phyloP scores from a whole-genome alignment of 2,329 filamentous ascomycete species.

The Colletotrichum musae region DNA sequence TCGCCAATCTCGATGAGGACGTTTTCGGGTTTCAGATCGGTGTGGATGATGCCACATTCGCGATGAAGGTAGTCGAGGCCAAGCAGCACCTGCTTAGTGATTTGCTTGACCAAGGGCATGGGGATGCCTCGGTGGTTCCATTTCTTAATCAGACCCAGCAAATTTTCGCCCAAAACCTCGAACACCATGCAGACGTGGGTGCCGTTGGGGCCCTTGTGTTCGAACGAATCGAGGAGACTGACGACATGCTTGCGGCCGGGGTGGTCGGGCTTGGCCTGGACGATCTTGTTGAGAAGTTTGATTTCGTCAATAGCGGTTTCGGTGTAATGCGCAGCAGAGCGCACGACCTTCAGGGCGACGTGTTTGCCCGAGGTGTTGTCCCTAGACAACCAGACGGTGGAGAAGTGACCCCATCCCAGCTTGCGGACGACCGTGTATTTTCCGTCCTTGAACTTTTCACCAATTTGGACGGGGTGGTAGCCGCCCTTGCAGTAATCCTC shows the following conservation, averaged over 20 bases:
- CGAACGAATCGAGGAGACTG: slow-evolving; percentile 95
- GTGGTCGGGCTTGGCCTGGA: slow-evolving; percentile 94
- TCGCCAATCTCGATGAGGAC: slow-evolving; percentile 99
- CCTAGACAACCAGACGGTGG: slow-evolving; percentile 89
- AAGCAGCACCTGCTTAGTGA: slow-evolving; percentile 96
- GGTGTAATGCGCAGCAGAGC: slow-evolving; percentile 97
- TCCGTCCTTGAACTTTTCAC: slow-evolving; percentile 97
- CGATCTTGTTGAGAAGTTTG: slow-evolving; percentile 96
- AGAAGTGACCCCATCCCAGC: slow-evolving; percentile 98
- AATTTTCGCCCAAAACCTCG: slow-evolving; percentile 95
- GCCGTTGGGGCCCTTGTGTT: slow-evolving; percentile 96
- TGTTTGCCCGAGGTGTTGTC: slow-evolving; percentile 93
- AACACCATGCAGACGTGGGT: slow-evolving; percentile 99
- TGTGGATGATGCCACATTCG: slow-evolving; percentile 99
- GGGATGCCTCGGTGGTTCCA: slow-evolving; percentile 99
- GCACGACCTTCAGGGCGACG: slow-evolving; percentile 97
- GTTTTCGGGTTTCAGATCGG: slow-evolving; percentile 97
- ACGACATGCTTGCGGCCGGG: slow-evolving; percentile 96
- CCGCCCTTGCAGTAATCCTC: slow-evolving; percentile 99
- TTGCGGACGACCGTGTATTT: slow-evolving; percentile 97
- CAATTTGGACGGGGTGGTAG: slow-evolving; percentile 94
- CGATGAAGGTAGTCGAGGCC: slow-evolving; percentile 97
- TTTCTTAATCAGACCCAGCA: slow-evolving; percentile 94
- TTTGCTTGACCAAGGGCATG: slow-evolving; percentile 97
- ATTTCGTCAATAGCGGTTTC: slow-evolving; percentile 99